phyloP scores from a whole-genome alignment of 2,329 filamentous ascomycete species.

The Botrytis tulipae region DNA sequence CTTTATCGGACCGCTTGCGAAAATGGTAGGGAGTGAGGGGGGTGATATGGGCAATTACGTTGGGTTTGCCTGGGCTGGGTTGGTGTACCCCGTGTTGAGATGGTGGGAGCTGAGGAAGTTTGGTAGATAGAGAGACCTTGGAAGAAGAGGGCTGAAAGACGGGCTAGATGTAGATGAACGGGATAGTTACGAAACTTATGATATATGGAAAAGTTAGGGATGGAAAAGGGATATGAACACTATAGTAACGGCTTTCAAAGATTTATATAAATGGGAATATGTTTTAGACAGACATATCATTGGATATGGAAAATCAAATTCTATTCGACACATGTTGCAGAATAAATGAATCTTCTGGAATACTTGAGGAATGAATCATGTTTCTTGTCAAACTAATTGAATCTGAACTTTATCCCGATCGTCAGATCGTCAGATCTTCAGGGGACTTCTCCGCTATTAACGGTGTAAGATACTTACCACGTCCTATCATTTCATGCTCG shows the following conservation, averaged over 20 bases:
- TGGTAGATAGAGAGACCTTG: constrained; percentile 31
- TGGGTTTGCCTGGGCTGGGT: constrained; percentile 56
- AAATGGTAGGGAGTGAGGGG: constrained; percentile 49
- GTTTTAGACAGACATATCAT: neutral
- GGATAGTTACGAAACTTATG: neutral
- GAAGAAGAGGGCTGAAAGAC: neutral
- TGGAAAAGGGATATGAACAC: neutral
- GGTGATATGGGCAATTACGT: constrained; percentile 43
- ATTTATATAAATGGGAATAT: neutral
- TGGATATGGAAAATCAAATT: neutral
- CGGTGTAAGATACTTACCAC: neutral
- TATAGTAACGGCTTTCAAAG: neutral
- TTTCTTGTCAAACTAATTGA: neutral
- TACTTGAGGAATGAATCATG: neutral
- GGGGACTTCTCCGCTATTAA: neutral
- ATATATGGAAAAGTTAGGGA: neutral
- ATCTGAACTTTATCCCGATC: neutral
- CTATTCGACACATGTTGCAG: neutral
- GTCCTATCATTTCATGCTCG: neutral
- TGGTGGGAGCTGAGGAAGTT: constrained; percentile 38
- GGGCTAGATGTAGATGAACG: neutral
- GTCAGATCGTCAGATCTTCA: neutral
- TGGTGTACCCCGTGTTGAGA: constrained; percentile 50
- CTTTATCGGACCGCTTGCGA: constrained; percentile 61
- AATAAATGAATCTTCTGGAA: neutral